Evolutionary conservation across 352 stramenopile genomes (phyloP).

Genomic region (Globisporangium canariense): DNA sequence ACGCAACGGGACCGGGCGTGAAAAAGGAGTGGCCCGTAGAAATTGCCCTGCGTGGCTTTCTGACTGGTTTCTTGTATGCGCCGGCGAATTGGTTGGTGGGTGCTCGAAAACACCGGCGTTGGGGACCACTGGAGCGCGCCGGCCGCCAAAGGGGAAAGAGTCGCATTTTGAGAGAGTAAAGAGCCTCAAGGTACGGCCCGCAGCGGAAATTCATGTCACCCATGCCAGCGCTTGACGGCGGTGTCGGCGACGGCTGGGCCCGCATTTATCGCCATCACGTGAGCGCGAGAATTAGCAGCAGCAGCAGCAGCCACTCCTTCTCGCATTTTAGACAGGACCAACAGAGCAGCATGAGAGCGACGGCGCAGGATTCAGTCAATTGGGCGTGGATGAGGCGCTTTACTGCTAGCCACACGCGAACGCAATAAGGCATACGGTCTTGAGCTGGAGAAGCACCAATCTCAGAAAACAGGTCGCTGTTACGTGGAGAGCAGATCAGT

Average conservation of each 20-base stretch:
- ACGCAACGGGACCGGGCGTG: not conserved
- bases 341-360: not conserved
- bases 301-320: not conserved
- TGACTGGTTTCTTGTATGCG: constrained; percentile 18
- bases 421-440: not conserved
- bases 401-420: not conserved
- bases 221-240: not conserved
- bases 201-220: not conserved
- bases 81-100: constrained; percentile 17
- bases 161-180: constrained; percentile 27
- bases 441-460: not conserved
- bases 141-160: constrained; percentile 17
- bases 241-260: not conserved
- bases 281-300: not conserved
- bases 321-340: not conserved
- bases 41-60: not conserved
- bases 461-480: not conserved
- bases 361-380: not conserved
- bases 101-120: constrained; percentile 7
- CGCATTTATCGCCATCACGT: not conserved
- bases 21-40: constrained; percentile 11
- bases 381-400: too few relatives aligned
- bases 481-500: not conserved
- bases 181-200: constrained; percentile 18
- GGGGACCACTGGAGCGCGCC: constrained; percentile 3